phyloP scores from a whole-genome alignment of 345 rosid species.

The Murraya koenigii region DNA sequence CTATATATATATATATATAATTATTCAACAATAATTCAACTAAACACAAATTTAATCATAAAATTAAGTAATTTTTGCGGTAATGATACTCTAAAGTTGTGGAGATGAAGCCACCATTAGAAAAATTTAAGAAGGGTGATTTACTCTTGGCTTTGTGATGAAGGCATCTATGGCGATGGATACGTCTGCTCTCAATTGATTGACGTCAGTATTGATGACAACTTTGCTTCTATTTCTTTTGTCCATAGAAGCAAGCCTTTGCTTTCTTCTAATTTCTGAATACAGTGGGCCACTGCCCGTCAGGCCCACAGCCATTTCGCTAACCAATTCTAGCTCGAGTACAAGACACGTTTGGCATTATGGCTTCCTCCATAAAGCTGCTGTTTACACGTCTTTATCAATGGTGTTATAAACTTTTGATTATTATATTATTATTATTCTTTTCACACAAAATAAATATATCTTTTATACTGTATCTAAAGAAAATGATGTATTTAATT shows the following conservation, averaged over 20 bases:
- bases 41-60: background rate
- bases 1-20: too few species aligned
- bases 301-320: background rate
- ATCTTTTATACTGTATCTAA: too few species aligned
- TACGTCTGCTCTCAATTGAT: background rate
- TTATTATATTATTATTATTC: too few species aligned
- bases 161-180: background rate
- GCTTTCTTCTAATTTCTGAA: background rate
- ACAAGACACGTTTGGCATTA: slow-evolving; percentile 1
- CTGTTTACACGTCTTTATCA: background rate
- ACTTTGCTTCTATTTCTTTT: slow-evolving; percentile 21
- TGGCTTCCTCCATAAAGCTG: background rate
- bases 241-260: background rate
- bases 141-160: slow-evolving; percentile 12
- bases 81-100: background rate
- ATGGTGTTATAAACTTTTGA: too few species aligned
- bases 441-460: too few species aligned
- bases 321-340: background rate
- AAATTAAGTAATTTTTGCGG: background rate
- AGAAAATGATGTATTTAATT: too few species aligned
- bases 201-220: background rate
- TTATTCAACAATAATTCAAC: background rate
- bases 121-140: background rate
- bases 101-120: background rate
- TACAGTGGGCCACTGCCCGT: too few species aligned